phyloP scores from a whole-genome alignment of 768 basidiomycete genomes.

The Trametes punicea region DNA sequence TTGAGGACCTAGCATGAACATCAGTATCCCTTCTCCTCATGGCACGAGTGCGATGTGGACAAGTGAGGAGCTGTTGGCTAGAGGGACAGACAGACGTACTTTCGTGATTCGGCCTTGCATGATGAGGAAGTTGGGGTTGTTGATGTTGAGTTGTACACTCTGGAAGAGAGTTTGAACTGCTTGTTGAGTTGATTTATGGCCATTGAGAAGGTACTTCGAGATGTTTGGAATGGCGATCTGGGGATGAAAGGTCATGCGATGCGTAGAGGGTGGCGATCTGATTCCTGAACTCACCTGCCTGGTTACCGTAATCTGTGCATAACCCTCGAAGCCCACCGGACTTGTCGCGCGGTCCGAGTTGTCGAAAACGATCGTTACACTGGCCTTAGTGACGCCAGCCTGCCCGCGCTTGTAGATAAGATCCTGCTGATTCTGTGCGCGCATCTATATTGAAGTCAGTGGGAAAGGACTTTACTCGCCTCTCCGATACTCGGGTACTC shows the following conservation, averaged over 20 bases:
- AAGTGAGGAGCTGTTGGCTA: too few species aligned
- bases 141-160: constrained; percentile 97
- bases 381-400: constrained; percentile 94
- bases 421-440: constrained; percentile 93
- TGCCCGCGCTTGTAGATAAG: constrained; percentile 99
- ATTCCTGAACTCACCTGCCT: constrained; percentile 65
- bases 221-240: constrained; percentile 92
- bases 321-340: constrained; percentile 77
- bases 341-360: constrained; percentile 86
- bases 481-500: constrained; percentile 20
- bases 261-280: background rate
- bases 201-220: constrained; percentile 93
- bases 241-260: background rate
- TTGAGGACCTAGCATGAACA: constrained; percentile 70
- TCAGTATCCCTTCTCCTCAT: too few species aligned
- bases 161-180: constrained; percentile 90
- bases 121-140: constrained; percentile 98
- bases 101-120: constrained; percentile 99
- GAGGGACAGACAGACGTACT: constrained; percentile 38
- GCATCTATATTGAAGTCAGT: constrained; percentile 55
- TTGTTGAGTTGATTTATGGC: constrained; percentile 87
- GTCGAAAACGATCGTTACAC: constrained; percentile 98
- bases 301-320: constrained; percentile 91
- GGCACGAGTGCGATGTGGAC: too few species aligned
- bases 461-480: background rate